These are phyloP conservation scores for Hygrocybe coccinea DNA, from an alignment of 768 basidiomycete species.

Conservation along the genomic window DNA sequence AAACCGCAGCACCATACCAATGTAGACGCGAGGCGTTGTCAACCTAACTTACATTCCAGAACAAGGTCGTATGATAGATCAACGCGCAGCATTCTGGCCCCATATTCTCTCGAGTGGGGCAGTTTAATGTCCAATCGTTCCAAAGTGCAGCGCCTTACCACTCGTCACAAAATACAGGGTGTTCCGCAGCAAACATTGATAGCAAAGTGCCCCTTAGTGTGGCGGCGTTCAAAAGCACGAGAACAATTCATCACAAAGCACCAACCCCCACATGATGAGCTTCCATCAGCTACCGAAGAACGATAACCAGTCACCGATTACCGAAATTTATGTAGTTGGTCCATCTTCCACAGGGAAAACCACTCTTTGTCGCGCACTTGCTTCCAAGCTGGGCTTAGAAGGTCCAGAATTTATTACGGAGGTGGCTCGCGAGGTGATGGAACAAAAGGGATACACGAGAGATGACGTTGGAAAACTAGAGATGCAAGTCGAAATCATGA, in stretches of 20 bases:
- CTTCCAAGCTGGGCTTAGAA: constrained; percentile 36
- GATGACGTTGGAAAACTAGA: constrained; percentile 44
- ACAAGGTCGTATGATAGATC: too few species aligned
- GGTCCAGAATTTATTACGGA: constrained; percentile 48
- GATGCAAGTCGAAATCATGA: constrained; percentile 64
- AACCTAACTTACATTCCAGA: too few species aligned
- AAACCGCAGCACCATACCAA: too few species aligned
- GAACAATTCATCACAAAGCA: neutral
- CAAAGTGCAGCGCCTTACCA: too few species aligned
- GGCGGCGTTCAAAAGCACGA: neutral
- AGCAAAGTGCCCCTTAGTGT: too few species aligned
- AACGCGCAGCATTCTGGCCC: too few species aligned
- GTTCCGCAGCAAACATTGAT: too few species aligned
- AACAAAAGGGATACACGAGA: constrained; percentile 47
- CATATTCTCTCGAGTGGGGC: too few species aligned
- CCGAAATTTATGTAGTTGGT: constrained; percentile 44
- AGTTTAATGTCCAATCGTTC: too few species aligned
- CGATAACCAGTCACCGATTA: constrained; percentile 8
- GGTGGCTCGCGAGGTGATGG: constrained; percentile 58
- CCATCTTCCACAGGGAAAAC: constrained; percentile 70
- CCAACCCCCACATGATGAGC: neutral
- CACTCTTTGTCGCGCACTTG: constrained; percentile 54
- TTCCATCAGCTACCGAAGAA: neutral
- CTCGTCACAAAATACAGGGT: too few species aligned
- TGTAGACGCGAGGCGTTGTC: too few species aligned